Base-by-base conservation (phyloP, 441 rosid species). In the Aquilaria agallochum region DNA sequence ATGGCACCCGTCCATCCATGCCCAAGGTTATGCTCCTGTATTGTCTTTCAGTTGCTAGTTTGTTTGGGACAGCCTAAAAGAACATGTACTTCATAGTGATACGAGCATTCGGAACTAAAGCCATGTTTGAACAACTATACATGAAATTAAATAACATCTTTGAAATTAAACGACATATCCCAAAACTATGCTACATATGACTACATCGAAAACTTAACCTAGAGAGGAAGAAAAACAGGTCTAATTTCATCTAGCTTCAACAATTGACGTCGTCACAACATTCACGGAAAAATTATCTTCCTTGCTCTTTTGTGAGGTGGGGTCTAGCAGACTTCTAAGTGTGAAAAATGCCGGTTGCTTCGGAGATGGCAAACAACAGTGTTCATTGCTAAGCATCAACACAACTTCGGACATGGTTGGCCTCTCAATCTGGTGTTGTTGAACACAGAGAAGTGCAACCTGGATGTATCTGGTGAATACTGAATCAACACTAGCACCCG, bases 331-430 rank as follows among this genome's bases (percentile, higher is more conserved):
- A 11, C 54, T 31, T 42, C 58, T 32, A 53, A 66, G 58, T 1
- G 9, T 27, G 48, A 64, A 64, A 27, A 69, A 69, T 36, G 58
- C 61, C 3, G 73, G 65, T 10, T 64, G 53, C 15, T 36, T 31
- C 2, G 64, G 68, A 13, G 11, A 12, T 49, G 60, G 40, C 58
- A 63, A 47, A n/a, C 9, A 36, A 13, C 56, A 31, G 27, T 6
- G 50, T 12, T 64, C 63, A 8, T 56, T 62, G 52, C 47, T 61
- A 52, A 68, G 46, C 66, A 62, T 68, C 11, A 60, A 68, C 40
- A 48, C 59, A 34, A 61, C 62, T 31, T 52, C 44, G 44, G 66
- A 62, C 62, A 56, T 56, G 15, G 62, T 54, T 11, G 66, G 71
- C 34, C 71, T 42, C n/a, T 68, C 66, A 33, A 31, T 36, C 4